Conservation (phyloP, 2,329 filamentous ascomycete genomes). For the Plectosphaerella cucumerina region DNA sequence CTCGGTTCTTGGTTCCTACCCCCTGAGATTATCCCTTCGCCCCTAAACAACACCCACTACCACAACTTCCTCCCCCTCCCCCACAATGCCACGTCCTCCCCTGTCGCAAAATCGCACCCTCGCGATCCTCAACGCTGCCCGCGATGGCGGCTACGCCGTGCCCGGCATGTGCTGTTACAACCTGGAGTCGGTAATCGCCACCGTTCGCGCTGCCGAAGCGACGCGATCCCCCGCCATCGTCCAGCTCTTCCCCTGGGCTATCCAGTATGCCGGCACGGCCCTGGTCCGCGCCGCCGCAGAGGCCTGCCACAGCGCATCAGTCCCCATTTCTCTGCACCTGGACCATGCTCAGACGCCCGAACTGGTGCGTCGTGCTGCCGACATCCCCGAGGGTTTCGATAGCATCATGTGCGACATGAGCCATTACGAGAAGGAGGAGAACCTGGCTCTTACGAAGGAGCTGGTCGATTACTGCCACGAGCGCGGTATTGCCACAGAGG, state of each 20-base stretch:
- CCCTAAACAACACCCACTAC: neutral
- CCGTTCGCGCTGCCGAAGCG: slow-evolving; percentile 62
- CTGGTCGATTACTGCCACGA: slow-evolving; percentile 58
- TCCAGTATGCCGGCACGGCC: slow-evolving; percentile 54
- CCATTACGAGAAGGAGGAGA: slow-evolving; percentile 68
- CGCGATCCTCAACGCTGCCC: slow-evolving; percentile 45
- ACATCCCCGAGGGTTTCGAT: slow-evolving; percentile 52
- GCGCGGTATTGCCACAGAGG: slow-evolving; percentile 62
- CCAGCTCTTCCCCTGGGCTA: slow-evolving; percentile 69
- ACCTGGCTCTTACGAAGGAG: slow-evolving; percentile 58
- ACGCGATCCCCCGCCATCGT: slow-evolving; percentile 64
- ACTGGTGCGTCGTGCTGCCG: slow-evolving; percentile 52
- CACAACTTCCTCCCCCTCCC: neutral
- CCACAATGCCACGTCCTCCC: neutral
- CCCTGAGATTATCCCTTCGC: neutral
- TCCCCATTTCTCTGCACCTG: slow-evolving; percentile 60
- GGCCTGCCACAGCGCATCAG: slow-evolving; percentile 48
- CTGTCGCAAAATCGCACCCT: slow-evolving; percentile 2
- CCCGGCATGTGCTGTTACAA: slow-evolving; percentile 53
- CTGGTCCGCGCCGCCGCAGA: slow-evolving; percentile 49
- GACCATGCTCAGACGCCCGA: slow-evolving; percentile 61
- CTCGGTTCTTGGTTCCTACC: neutral
- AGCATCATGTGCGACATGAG: slow-evolving; percentile 76
- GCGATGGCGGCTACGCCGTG: slow-evolving; percentile 51
- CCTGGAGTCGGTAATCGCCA: slow-evolving; percentile 65